Evolutionary conservation across 2,329 filamentous ascomycete genomes (phyloP).

Genomic region (Tolypocladium sp.): DNA sequence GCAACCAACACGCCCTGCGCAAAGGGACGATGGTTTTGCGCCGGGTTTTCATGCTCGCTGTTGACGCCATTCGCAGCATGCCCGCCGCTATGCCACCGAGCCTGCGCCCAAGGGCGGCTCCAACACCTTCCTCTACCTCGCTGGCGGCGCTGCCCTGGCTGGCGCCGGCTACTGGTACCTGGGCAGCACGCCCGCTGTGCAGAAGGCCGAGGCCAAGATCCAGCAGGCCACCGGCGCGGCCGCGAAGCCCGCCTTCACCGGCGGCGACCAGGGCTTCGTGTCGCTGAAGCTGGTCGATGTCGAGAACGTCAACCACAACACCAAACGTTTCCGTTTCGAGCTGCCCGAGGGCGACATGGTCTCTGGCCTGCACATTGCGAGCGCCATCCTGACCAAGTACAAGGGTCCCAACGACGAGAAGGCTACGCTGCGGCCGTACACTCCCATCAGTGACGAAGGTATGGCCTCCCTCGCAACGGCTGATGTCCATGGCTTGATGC

Average conservation of each 20-base stretch:
- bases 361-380: conserved; percentile 73
- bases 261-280: conserved; percentile 84
- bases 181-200: conserved; percentile 39
- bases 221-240: conserved; percentile 28
- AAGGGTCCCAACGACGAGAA: conserved; percentile 77
- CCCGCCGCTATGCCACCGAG: conserved; percentile 62
- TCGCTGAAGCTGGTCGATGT: conserved; percentile 70
- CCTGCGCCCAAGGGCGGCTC: conserved; percentile 40
- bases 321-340: conserved; percentile 83
- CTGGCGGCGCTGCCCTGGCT: conserved; percentile 49
- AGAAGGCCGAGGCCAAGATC: conserved; percentile 47
- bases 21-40: background rate
- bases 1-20: background rate
- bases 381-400: conserved; percentile 87
- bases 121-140: conserved; percentile 52
- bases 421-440: conserved; percentile 85
- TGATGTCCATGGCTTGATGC: background rate
- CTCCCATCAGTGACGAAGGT: conserved; percentile 81
- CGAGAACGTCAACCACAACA: conserved; percentile 84
- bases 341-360: conserved; percentile 77
- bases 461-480: conserved; percentile 12
- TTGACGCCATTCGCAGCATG: conserved; percentile 32
- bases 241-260: conserved; percentile 54
- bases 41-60: background rate
- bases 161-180: conserved; percentile 49